Conservation (phyloP, 2,329 filamentous ascomycete genomes). For the Botrytis sinoallii region DNA sequence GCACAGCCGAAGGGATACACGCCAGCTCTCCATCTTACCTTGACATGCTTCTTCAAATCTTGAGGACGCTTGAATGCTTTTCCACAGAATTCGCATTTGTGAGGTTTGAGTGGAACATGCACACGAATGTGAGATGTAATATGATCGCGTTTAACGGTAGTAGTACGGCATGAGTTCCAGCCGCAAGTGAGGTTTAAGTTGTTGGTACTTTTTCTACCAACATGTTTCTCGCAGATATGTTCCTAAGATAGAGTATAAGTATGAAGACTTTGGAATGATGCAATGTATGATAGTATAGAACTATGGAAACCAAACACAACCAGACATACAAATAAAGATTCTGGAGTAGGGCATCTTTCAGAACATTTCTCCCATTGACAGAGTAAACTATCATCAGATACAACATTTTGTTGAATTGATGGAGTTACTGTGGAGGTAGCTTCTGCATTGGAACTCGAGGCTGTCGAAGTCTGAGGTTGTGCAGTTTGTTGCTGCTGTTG, state of each 20-base stretch:
- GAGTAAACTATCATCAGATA: constrained; percentile 38
- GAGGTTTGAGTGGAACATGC: constrained; percentile 97
- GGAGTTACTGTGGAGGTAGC: constrained; percentile 21
- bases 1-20: constrained; percentile 19
- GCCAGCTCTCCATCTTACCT: constrained; percentile 46
- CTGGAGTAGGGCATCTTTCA: constrained; percentile 40
- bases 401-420: constrained; percentile 24
- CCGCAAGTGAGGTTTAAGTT: constrained; percentile 96
- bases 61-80: constrained; percentile 99
- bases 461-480: not conserved
- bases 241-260: constrained; percentile 55
- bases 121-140: constrained; percentile 99
- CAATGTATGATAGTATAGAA: not conserved
- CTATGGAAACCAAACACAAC: not conserved
- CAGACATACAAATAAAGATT: constrained; percentile 42
- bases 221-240: constrained; percentile 96
- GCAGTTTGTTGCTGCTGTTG: constrained; percentile 19
- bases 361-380: constrained; percentile 44
- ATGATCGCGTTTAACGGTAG: constrained; percentile 97
- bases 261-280: not conserved
- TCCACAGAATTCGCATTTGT: constrained; percentile 98
- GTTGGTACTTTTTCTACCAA: constrained; percentile 98
- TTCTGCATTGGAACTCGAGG: constrained; percentile 22
- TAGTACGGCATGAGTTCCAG: constrained; percentile 94
- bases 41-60: constrained; percentile 99